phyloP scores from a whole-genome alignment of 148 eudicot genomes.

The Rhododendron kiyosumense region DNA sequence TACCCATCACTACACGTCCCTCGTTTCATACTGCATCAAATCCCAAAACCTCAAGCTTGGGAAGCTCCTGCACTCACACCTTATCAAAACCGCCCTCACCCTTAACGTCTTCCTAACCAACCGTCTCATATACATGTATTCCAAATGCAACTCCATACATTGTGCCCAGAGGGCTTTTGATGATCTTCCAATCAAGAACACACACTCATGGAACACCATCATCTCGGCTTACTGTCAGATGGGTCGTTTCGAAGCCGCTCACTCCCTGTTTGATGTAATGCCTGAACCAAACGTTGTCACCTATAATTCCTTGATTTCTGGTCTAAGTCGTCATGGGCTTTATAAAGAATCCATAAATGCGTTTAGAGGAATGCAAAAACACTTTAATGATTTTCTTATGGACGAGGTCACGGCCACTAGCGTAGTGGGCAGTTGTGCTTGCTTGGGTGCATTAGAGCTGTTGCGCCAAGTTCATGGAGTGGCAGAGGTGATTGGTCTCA shows the following conservation, averaged over 20 bases:
- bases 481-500: constrained; percentile 37
- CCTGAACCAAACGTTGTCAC: constrained; percentile 55
- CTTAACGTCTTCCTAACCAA: constrained; percentile 42
- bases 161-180: constrained; percentile 51
- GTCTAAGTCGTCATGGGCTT: constrained; percentile 44
- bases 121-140: constrained; percentile 53
- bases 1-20: constrained; percentile 25
- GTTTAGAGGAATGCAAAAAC: constrained; percentile 40
- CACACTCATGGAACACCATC: constrained; percentile 62
- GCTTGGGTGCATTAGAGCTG: constrained; percentile 23
- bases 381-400: constrained; percentile 24
- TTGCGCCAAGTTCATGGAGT: constrained; percentile 53
- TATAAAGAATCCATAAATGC: constrained; percentile 29
- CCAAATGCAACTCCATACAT: constrained; percentile 40
- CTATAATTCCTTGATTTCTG: constrained; percentile 53
- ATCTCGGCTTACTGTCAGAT: constrained; percentile 38
- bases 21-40: constrained; percentile 43
- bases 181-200: constrained; percentile 45
- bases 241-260: constrained; percentile 35
- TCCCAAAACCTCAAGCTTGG: constrained; percentile 50
- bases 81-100: constrained; percentile 50
- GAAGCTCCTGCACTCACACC: constrained; percentile 48
- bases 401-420: constrained; percentile 55
- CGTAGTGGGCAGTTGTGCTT: constrained; percentile 45
- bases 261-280: constrained; percentile 54